phyloP scores from a whole-genome alignment of 208 protist genomes.

The Acanthamoeba castellanii region DNA sequence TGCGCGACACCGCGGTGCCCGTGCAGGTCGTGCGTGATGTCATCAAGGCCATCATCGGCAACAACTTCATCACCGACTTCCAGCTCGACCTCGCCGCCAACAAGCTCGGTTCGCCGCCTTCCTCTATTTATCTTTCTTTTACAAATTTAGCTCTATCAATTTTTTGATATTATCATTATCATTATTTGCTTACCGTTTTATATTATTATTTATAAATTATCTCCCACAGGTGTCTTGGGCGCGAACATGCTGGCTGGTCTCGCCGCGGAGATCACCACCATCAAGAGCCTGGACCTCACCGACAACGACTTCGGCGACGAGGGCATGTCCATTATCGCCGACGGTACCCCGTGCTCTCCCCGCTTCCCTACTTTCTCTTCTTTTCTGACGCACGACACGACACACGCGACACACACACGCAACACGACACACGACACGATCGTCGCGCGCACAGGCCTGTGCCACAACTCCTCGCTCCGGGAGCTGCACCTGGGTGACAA shows the following conservation, averaged over 20 bases:
- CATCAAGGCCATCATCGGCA: conserved; percentile 77
- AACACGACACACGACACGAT: not conserved
- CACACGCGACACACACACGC: not conserved
- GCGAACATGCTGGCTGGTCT: conserved; percentile 81
- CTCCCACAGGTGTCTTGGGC: conserved; percentile 78
- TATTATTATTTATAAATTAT: conserved; percentile 48
- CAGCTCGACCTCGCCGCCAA: conserved; percentile 75
- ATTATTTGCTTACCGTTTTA: too few species aligned
- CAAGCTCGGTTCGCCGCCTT: conserved; percentile 8
- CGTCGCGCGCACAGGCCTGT: conserved; percentile 51
- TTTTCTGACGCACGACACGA: not conserved
- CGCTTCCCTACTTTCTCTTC: not conserved
- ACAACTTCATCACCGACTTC: conserved; percentile 83
- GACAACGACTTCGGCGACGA: conserved; percentile 86
- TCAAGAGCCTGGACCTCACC: conserved; percentile 77
- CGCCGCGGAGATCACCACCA: conserved; percentile 76
- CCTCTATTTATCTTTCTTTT: not conserved
- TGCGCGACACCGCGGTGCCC: conserved; percentile 79
- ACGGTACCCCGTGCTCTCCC: conserved; percentile 23
- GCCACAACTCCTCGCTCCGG: conserved; percentile 74
- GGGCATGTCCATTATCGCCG: conserved; percentile 80
- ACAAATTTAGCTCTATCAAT: not conserved
- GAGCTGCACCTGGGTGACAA: conserved; percentile 75
- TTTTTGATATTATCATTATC: not conserved
- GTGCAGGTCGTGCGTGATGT: conserved; percentile 80